Percentiles rank a stretch among this genome's conserved stretches.
These are phyloP conservation scores for Candida montana DNA, from an alignment of 805 yeast genomes.

Conservation along the genomic window DNA sequence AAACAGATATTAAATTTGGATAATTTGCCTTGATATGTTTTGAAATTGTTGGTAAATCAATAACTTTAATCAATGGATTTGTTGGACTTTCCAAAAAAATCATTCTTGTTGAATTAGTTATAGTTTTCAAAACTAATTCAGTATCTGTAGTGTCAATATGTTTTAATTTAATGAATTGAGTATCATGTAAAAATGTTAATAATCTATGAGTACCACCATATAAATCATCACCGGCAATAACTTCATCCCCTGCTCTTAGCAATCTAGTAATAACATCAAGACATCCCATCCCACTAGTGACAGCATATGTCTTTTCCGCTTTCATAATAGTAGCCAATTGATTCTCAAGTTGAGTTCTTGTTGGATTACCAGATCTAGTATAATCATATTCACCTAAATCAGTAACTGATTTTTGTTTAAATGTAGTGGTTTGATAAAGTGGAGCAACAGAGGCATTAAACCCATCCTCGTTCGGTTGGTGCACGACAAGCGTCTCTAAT, in stretches of 20 bases:
- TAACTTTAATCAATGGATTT: constrained; percentile 85
- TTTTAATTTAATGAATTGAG: constrained; percentile 57
- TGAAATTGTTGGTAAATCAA: constrained; percentile 68
- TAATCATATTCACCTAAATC: constrained; percentile 81
- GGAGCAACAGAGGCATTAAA: constrained; percentile 83
- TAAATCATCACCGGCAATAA: constrained; percentile 89
- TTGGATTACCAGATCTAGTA: constrained; percentile 92
- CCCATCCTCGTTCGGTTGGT: constrained; percentile 47
- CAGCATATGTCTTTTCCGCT: constrained; percentile 74
- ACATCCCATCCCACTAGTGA: constrained; percentile 90
- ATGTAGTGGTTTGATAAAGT: constrained; percentile 90
- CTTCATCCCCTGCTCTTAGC: constrained; percentile 78
- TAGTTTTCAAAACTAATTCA: constrained; percentile 50
- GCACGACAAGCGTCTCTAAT: constrained; percentile 13
- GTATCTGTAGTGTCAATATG: constrained; percentile 82
- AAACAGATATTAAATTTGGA: constrained; percentile 70
- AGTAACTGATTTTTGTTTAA: constrained; percentile 68
- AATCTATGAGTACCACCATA: constrained; percentile 93
- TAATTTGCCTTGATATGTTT: constrained; percentile 58
- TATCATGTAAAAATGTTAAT: constrained; percentile 61
- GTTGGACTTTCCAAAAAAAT: constrained; percentile 89
- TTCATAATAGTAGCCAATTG: constrained; percentile 76
- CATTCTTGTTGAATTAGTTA: constrained; percentile 59
- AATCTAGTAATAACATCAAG: constrained; percentile 77
- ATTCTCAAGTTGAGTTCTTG: constrained; percentile 72